Evolutionary conservation across 1,284 basidiomycete species (phyloP).

Genomic region (Hemileia vastatrix): DNA sequence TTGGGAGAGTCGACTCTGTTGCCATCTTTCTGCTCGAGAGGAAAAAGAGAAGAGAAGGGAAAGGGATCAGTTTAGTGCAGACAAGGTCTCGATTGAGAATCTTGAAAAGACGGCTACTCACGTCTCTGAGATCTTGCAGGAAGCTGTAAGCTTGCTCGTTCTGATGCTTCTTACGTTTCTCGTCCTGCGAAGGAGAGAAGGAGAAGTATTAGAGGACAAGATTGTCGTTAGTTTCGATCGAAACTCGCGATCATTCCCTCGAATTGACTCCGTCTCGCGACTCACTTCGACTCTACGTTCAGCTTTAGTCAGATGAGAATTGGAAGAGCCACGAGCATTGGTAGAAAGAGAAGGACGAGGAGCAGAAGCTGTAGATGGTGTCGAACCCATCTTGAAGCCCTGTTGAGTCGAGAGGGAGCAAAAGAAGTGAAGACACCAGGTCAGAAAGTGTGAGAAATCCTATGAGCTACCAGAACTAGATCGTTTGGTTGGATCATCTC

Average conservation of each 20-base stretch:
- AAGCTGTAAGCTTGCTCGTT: constrained; percentile 74
- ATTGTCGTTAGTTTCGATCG: neutral
- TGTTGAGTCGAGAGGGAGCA: constrained; percentile 8
- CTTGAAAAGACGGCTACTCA: constrained; percentile 33
- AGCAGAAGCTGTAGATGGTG: constrained; percentile 5
- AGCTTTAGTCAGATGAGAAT: constrained; percentile 69
- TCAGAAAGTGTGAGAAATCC: constrained; percentile 4
- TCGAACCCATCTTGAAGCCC: constrained; percentile 16
- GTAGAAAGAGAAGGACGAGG: constrained; percentile 12
- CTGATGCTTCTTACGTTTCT: constrained; percentile 71
- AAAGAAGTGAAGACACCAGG: neutral
- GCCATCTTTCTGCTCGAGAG: constrained; percentile 61
- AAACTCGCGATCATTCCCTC: neutral
- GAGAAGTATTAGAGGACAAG: neutral
- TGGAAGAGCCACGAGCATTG: constrained; percentile 13
- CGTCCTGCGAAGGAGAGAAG: constrained; percentile 55
- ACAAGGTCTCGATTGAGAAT: constrained; percentile 29
- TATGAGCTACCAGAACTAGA: constrained; percentile 20
- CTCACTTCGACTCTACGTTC: constrained; percentile 71
- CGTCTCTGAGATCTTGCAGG: constrained; percentile 65
- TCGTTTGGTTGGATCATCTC: constrained; percentile 7
- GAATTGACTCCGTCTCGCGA: constrained; percentile 26
- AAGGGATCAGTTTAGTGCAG: neutral
- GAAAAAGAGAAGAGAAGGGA: neutral
- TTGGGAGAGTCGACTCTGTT: constrained; percentile 66